Base-by-base conservation (phyloP, 1,284 basidiomycete genomes). In the Cystobasidium sp. region DNA sequence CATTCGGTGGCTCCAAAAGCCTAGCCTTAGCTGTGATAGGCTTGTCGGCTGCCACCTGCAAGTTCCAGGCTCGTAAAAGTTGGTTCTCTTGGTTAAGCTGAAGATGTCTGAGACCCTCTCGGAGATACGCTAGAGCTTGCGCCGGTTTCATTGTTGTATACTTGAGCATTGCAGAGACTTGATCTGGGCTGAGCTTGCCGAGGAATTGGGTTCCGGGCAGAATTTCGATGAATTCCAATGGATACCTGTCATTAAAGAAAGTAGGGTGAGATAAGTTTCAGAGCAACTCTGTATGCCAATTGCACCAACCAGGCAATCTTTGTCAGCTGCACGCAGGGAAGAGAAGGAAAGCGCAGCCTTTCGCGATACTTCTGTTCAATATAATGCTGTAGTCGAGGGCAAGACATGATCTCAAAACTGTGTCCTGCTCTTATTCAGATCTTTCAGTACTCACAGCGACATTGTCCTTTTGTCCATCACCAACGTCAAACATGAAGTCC, bases 261-360 rank as follows among this genome's bases (percentile, higher is more conserved):
- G 22, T 16, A 47, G 43, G 10, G 3, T 20, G 31, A n/a, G 43
- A 43, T 7, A 6, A 39, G 12, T 24, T 8, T 31, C 37, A 24
- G 58, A 41, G 44, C 46, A 18, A 10, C 20, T 5, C 20, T 4
- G n/a, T 14, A 37, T 41, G n/a, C n/a, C 43, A 20, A 12, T 12
- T 22, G 39, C 5, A 61, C 53, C 58, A 12, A 73, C 70, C 70
- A 73, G 3, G 76, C 76, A 63, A 68, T 78, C 47, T 75, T 73
- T 10, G 76, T 76, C 20, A 78, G 24, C 55, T 75, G 75, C 22
- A 78, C 75, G 37, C 75, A 77, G 3, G 77, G 77, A 10, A 77
- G 59, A 22, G 66, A 56, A 10, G 76, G 75, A 43, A 51, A 61
- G 41, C 68, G 41, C 10, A 78, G 65, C n/a, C 49, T 62, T n/a